Base-by-base conservation (phyloP, 2,329 filamentous ascomycete species). In the Boeremia lycopersici region DNA sequence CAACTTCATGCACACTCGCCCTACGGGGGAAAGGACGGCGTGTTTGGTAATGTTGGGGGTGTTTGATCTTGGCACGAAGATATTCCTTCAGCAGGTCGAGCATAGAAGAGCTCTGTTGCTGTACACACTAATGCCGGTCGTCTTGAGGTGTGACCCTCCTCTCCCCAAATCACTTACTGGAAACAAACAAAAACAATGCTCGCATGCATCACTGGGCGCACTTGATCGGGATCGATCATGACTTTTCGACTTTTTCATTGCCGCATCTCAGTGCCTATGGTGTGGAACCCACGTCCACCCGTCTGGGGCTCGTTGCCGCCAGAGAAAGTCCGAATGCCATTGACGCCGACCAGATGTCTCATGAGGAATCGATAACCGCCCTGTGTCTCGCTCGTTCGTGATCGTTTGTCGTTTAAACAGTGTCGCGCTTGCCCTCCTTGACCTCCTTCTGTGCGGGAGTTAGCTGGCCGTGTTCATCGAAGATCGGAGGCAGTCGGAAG, bases 341-440 rank as follows among this genome's bases (percentile, higher is more conserved):
- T 74, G 73, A 75, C 72, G 73, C 73, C 72, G 69, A 68, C 68
- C 70, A 69, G 68, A 73, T 73, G 67, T 72, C 64, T 72, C 76
- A 77, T 58, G 68, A 72, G 64, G 66, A 74, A 72, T 65, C 61
- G 68, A 69, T 72, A 70, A 65, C 66, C 68, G 65, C 68, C 65
- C 65, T 65, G 61, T 70, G 60, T 67, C 61, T 68, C 65, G 65
- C 61, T 69, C 67, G 64, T 64, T 69, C 66, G 63, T 64, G 47
- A 55, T 67, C 59, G 55, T 63, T 65, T 57, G 63, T 65, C 67
- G 71, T 79, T 83, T 86, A 96, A 82, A 89, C 92, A 71, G 86
- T 81, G 78, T 96, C 91, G 70, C 91, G 87, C 88, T 95, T 96
- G 81, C 92, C 93, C 82, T 97, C 93, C 86, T 90, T 93, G 76